Evolutionary conservation across 345 rosid genomes (phyloP), one percentile per base, ranked within the genome.

Genomic region (Stellera chamaejasme): DNA sequence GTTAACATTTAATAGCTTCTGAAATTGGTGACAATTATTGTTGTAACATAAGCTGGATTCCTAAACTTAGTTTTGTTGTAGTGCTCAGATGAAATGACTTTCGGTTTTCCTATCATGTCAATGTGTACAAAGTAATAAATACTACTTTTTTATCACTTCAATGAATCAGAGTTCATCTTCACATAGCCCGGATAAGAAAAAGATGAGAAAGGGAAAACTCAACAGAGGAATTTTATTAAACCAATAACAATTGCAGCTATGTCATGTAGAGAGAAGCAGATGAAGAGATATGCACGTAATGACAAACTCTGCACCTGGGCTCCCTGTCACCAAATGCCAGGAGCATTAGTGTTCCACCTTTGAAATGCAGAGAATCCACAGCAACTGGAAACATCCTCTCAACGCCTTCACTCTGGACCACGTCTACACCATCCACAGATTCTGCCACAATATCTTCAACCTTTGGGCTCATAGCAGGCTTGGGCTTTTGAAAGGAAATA

Each of bases 341-440:
- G 66, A 92, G 81, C 81, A 79, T 78, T 50, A 88, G 74, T 19
- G 82, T 84, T 71, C 96, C 98, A 42, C 79, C 76, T 69, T 81
- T 92, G 75, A 92, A 92, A 66, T 82, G 89, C 62, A 92, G 90
- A 52, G 96, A 84, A 79, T 92, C 98, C 60, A 92, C 76, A 58
- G 77, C 82, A 69, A 92, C 74, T 10, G 95, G 98, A 70, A 88
- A 80, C 78, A 69, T 69, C 77, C 75, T 83, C 75, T 72, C 77
- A 46, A 71, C 69, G 50, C 81, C 77, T 70, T 77, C 88, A 72
- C 64, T 70, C 68, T 80, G 79, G 62, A 70, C 71, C 61, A 68
- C 66, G 72, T 82, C 78, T 45, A 71, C 71, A 48, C 76, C 80
- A 61, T 82, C 85, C 67, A 70, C 79, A 59, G 78, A 78, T 69